These are phyloP conservation scores for Vitis rotundifolia DNA, from an alignment of 164 flowering plant genomes.

Conservation along the genomic window DNA sequence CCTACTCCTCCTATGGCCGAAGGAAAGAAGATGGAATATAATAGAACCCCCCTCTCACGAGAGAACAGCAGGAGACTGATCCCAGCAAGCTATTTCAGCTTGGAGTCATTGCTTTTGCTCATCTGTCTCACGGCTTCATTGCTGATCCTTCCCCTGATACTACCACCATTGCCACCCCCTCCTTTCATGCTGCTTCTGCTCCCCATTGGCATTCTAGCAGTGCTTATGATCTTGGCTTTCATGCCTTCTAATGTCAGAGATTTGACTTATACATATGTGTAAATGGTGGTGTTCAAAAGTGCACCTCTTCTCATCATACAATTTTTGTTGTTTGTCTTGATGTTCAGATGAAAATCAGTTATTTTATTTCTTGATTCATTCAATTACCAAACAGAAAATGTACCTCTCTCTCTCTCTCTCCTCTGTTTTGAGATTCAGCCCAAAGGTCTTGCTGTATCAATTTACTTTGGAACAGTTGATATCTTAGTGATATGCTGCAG, in stretches of 20 bases:
- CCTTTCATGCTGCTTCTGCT: constrained; percentile 80
- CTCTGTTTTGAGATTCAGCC: too few species aligned
- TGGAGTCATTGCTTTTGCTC: constrained; percentile 62
- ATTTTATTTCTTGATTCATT: constrained; percentile 3
- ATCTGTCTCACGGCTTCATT: constrained; percentile 63
- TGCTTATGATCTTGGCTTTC: constrained; percentile 74
- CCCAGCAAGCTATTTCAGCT: constrained; percentile 51
- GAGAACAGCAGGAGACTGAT: constrained; percentile 27
- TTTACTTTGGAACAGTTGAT: too few species aligned
- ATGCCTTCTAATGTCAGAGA: constrained; percentile 62
- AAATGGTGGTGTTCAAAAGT: constrained; percentile 13
- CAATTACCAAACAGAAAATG: background rate
- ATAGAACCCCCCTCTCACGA: constrained; percentile 22
- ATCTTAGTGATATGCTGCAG: too few species aligned
- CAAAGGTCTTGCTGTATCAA: too few species aligned
- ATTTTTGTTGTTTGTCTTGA: background rate
- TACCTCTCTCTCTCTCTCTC: too few species aligned
- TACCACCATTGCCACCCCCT: constrained; percentile 94
- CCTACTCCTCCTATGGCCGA: background rate
- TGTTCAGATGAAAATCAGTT: constrained; percentile 1
- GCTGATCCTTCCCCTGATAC: constrained; percentile 71
- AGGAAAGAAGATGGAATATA: constrained; percentile 20
- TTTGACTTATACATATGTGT: constrained; percentile 45
- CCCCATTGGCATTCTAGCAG: constrained; percentile 62
- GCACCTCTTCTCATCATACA: background rate